phyloP scores from a whole-genome alignment of 2,329 filamentous ascomycete species.

The Monilinia aucupariae region DNA sequence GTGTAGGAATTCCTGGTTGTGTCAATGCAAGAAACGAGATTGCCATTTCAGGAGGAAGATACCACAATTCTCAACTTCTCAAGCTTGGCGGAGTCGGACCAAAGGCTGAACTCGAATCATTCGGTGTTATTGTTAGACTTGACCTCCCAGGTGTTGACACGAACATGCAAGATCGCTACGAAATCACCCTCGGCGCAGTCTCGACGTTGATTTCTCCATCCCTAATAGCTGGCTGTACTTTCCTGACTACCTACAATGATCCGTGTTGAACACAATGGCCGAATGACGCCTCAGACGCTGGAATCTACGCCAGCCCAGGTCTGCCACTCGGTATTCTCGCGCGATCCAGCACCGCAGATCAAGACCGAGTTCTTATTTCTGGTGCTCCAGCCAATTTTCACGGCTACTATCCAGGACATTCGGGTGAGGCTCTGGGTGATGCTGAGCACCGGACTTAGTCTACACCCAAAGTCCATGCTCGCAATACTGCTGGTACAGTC shows the following conservation, averaged over 20 bases:
- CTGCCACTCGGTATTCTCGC: constrained; percentile 35
- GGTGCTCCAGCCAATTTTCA: constrained; percentile 21
- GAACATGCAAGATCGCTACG: constrained; percentile 52
- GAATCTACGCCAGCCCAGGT: constrained; percentile 44
- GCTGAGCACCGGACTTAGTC: constrained; percentile 24
- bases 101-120: constrained; percentile 35
- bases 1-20: constrained; percentile 25
- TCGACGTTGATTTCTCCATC: constrained; percentile 38
- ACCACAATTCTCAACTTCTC: constrained; percentile 43
- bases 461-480: constrained; percentile 51
- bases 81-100: constrained; percentile 43
- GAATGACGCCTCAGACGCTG: constrained; percentile 13
- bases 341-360: constrained; percentile 16
- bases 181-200: constrained; percentile 44
- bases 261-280: constrained; percentile 36
- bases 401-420: constrained; percentile 38
- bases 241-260: constrained; percentile 34
- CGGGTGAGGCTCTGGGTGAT: constrained; percentile 37
- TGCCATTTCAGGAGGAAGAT: constrained; percentile 44
- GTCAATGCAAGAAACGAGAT: constrained; percentile 36
- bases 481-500: constrained; percentile 57
- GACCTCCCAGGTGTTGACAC: constrained; percentile 58
- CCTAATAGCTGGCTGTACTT: constrained; percentile 36
- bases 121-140: constrained; percentile 47
- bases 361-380: constrained; percentile 17